Conservation (phyloP, 192 early-diverging fungal species). For the Linnemannia exigua region DNA sequence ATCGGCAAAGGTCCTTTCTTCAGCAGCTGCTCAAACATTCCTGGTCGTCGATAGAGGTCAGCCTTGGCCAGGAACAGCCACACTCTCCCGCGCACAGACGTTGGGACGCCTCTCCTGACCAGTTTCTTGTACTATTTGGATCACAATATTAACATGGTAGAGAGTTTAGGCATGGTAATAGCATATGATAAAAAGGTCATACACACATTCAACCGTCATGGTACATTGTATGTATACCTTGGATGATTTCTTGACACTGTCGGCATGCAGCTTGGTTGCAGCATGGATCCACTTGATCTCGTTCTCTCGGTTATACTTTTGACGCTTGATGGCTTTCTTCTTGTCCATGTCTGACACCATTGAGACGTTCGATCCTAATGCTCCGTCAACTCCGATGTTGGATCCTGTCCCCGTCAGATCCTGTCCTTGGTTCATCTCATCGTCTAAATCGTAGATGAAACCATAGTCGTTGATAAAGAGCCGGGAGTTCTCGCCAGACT, state of each 20-base stretch:
- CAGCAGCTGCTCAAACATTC: conserved; percentile 57
- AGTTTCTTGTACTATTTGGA: conserved; percentile 76
- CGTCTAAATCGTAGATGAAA: conserved; percentile 53
- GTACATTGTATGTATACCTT: conserved; percentile 27
- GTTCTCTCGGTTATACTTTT: conserved; percentile 42
- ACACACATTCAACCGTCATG: neutral
- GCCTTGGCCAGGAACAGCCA: conserved; percentile 79
- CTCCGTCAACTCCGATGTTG: neutral
- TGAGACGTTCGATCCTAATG: conserved; percentile 26
- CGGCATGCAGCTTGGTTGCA: conserved; percentile 35
- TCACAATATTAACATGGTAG: neutral
- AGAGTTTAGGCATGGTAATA: neutral
- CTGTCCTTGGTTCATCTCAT: conserved; percentile 46
- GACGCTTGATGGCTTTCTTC: conserved; percentile 24
- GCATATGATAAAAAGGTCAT: neutral
- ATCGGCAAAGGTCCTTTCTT: conserved; percentile 67
- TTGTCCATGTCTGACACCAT: conserved; percentile 15
- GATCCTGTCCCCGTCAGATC: conserved; percentile 39
- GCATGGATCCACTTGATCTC: conserved; percentile 58
- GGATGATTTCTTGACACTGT: conserved; percentile 55
- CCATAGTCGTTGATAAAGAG: conserved; percentile 51
- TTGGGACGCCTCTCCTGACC: conserved; percentile 76
- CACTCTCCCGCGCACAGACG: conserved; percentile 74
- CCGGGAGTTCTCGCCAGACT: conserved; percentile 10
- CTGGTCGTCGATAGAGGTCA: conserved; percentile 62